Conservation (phyloP, 768 basidiomycete genomes). For the Psilocybe subaeruginosa region DNA sequence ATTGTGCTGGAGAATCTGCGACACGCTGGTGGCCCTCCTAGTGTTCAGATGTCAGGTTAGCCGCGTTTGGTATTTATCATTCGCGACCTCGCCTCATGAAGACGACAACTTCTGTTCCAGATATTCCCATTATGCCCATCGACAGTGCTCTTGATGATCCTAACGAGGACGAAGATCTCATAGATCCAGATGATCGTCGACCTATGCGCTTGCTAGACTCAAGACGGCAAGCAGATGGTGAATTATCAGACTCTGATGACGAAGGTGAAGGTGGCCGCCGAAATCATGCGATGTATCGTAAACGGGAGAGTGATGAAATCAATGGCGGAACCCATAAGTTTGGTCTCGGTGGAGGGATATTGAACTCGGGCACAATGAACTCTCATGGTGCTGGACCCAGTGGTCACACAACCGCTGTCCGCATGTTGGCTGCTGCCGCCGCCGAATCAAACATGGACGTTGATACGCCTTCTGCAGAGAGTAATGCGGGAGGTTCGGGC, state of each 20-base stretch:
- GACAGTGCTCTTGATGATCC: slow-evolving; percentile 85
- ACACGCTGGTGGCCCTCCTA: slow-evolving; percentile 85
- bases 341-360: slow-evolving; percentile 71
- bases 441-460: slow-evolving; percentile 43
- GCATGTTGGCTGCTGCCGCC: slow-evolving; percentile 38
- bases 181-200: slow-evolving; percentile 75
- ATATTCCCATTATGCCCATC: slow-evolving; percentile 82
- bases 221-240: slow-evolving; percentile 81
- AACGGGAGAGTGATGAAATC: slow-evolving; percentile 51
- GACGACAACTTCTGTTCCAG: slow-evolving; percentile 39
- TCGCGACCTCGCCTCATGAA: background rate
- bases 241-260: slow-evolving; percentile 97
- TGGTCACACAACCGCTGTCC: slow-evolving; percentile 59
- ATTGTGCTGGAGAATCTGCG: slow-evolving; percentile 92
- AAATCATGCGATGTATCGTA: slow-evolving; percentile 63
- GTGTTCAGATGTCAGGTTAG: slow-evolving; percentile 88
- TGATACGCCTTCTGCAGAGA: slow-evolving; percentile 41
- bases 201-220: slow-evolving; percentile 80
- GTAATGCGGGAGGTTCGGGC: slow-evolving; percentile 18
- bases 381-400: slow-evolving; percentile 81
- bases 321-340: slow-evolving; percentile 55
- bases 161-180: slow-evolving; percentile 82
- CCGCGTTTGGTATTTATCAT: background rate
- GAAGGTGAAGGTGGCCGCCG: slow-evolving; percentile 90
- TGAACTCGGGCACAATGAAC: slow-evolving; percentile 60